Base-by-base conservation (phyloP, 208 protist species). In the Novymonas esmeraldas region DNA sequence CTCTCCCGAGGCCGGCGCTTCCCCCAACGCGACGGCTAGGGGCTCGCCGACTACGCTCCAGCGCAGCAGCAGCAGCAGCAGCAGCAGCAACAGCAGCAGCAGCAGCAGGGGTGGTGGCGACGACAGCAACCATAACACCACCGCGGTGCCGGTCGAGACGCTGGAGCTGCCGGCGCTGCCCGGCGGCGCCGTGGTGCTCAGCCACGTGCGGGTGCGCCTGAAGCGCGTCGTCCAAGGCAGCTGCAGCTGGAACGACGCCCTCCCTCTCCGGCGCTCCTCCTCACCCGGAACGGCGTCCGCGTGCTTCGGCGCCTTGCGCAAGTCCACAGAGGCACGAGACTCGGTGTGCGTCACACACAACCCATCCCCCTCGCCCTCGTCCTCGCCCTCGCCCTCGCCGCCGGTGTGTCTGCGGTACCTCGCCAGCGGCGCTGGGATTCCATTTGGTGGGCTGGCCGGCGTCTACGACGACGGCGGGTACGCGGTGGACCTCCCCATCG, bases 221-320 rank as follows among this genome's bases (percentile, higher is more conserved):
- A 61, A 62, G 18, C 64, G 56, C 34, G 64, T 70, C 31, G 52
- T 29, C 9, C 54, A 62, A 41, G 31, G 24, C 26, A 70, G 64
- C 64, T 70, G 64, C 44, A 26, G 1, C 44, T 70, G 64, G 64
- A 70, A 70, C 34, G 54, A 2, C 13, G 54, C 61, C 52, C 50
- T 70, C 18, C 26, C 62, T 5, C 64, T 29, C 2, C 29, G 42
- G 11, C 6, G 0, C n/a, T 0, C 61, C 36, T 6, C 33, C 26
- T 28, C 46, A 2, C 0, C 52, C 42, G 39, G 34, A 2, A 48
- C 60, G 18, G 7, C 45, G 44, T n/a, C 28, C 11, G 29, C 44
- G 33, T 70, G 64, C 55, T 70, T 46, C 34, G 64, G 64, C 20
- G 22, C 18, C 3, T 31, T 70, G 29, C 16, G 13, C 0, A 2